phyloP scores from a whole-genome alignment of 345 rosid genomes.

The Gossypium stocksii region DNA sequence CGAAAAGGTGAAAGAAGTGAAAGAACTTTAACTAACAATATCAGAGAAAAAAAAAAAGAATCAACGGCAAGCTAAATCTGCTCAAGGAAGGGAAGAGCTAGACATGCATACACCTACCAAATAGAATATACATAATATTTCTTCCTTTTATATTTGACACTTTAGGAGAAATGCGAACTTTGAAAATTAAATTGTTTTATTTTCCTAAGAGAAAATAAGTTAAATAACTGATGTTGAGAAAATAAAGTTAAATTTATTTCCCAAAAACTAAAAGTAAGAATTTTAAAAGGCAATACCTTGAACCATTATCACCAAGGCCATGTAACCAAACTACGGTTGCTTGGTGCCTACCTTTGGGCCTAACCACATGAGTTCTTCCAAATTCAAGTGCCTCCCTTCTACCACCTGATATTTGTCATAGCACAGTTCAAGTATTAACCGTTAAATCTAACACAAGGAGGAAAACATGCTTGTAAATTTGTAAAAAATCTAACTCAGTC shows the following conservation, averaged over 20 bases:
- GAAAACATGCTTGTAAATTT: background rate
- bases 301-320: slow-evolving; percentile 98
- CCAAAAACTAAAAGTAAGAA: background rate
- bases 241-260: background rate
- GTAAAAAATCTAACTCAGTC: background rate
- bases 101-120: background rate
- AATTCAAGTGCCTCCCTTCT: slow-evolving; percentile 55
- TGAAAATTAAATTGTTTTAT: background rate
- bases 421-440: background rate
- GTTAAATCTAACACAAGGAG: background rate
- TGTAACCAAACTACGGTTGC: slow-evolving; percentile 97
- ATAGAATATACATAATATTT: background rate
- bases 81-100: background rate
- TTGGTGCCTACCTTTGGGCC: slow-evolving; percentile 96
- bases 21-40: background rate
- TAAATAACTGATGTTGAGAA: background rate
- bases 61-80: background rate
- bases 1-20: background rate
- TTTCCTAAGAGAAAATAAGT: background rate
- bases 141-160: background rate
- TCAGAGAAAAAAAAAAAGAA: background rate
- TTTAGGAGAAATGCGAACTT: background rate
- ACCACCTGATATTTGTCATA: slow-evolving; percentile 38
- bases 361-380: slow-evolving; percentile 90
- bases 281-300: slow-evolving; percentile 47